phyloP scores from a whole-genome alignment of 805 yeast species.

The Metschnikowia drakensbergensis region DNA sequence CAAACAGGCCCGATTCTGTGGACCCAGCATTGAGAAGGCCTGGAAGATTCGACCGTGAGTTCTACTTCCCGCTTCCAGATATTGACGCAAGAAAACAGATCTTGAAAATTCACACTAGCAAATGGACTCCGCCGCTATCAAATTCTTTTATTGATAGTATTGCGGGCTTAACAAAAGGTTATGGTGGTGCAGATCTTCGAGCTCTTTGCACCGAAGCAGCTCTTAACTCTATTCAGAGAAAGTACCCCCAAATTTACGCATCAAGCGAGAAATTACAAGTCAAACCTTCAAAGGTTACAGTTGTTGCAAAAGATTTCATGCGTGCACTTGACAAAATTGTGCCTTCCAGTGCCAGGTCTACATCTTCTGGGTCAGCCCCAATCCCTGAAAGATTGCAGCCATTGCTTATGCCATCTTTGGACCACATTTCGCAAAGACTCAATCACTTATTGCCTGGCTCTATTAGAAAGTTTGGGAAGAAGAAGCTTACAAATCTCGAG shows the following conservation, averaged over 20 bases:
- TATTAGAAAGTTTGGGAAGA: slow-evolving; percentile 32
- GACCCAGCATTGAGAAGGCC: slow-evolving; percentile 97
- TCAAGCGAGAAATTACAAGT: slow-evolving; percentile 69
- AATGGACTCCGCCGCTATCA: slow-evolving; percentile 77
- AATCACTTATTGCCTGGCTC: slow-evolving; percentile 58
- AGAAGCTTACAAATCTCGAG: slow-evolving; percentile 55
- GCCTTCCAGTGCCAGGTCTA: slow-evolving; percentile 88
- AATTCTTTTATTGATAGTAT: slow-evolving; percentile 57
- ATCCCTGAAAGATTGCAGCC: slow-evolving; percentile 71
- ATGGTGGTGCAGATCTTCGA: slow-evolving; percentile 95
- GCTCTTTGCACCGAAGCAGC: slow-evolving; percentile 97
- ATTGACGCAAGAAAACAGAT: slow-evolving; percentile 73
- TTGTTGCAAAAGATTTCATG: slow-evolving; percentile 80
- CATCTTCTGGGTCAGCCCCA: slow-evolving; percentile 70
- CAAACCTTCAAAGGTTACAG: slow-evolving; percentile 66
- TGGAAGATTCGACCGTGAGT: slow-evolving; percentile 95
- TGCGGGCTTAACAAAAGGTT: slow-evolving; percentile 85
- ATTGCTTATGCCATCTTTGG: slow-evolving; percentile 51
- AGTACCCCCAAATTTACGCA: slow-evolving; percentile 87
- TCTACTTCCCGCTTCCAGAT: slow-evolving; percentile 92
- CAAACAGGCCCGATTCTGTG: slow-evolving; percentile 96
- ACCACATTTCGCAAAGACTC: slow-evolving; percentile 44
- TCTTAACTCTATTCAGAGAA: slow-evolving; percentile 81
- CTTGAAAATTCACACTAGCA: slow-evolving; percentile 77
- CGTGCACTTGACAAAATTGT: slow-evolving; percentile 79